Evolutionary conservation across 1,284 basidiomycete species (phyloP).

Genomic region (Acaromyces ingoldii): DNA sequence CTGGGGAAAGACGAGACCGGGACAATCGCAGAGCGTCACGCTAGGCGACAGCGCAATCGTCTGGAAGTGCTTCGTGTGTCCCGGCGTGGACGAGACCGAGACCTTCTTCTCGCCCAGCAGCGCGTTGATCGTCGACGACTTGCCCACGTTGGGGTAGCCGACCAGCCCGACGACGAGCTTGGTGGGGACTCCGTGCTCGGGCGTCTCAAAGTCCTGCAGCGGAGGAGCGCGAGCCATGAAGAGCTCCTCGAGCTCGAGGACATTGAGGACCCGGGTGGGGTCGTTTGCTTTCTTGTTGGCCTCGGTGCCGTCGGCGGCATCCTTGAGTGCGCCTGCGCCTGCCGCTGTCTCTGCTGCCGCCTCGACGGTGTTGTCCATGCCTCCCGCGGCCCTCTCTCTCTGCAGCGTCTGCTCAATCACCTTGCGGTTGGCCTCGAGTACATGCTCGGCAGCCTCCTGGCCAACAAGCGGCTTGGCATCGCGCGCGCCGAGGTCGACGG

Average conservation of each 20-base stretch:
- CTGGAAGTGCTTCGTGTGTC: conserved; percentile 99
- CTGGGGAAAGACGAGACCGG: conserved; percentile 96
- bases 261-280: conserved; percentile 74
- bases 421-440: conserved; percentile 10
- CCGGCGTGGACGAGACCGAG: conserved; percentile 48
- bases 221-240: conserved; percentile 74
- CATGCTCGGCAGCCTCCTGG: conserved; percentile 21
- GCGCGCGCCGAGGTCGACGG: conserved; percentile 18
- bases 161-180: conserved; percentile 64
- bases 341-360: conserved; percentile 49
- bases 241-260: conserved; percentile 81
- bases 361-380: conserved; percentile 15
- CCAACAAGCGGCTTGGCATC: conserved; percentile 27
- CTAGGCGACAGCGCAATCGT: conserved; percentile 85
- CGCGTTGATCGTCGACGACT: conserved; percentile 51
- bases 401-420: conserved; percentile 16
- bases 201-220: conserved; percentile 57
- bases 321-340: conserved; percentile 22
- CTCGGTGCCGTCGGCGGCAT: not conserved
- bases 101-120: conserved; percentile 50
- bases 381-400: not conserved
- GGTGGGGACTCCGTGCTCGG: conserved; percentile 25
- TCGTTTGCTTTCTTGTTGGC: conserved; percentile 55
- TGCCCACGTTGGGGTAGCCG: conserved; percentile 61
- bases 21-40: conserved; percentile 95